Conservation (phyloP, 75 land plant species). For the Picea glauca region DNA sequence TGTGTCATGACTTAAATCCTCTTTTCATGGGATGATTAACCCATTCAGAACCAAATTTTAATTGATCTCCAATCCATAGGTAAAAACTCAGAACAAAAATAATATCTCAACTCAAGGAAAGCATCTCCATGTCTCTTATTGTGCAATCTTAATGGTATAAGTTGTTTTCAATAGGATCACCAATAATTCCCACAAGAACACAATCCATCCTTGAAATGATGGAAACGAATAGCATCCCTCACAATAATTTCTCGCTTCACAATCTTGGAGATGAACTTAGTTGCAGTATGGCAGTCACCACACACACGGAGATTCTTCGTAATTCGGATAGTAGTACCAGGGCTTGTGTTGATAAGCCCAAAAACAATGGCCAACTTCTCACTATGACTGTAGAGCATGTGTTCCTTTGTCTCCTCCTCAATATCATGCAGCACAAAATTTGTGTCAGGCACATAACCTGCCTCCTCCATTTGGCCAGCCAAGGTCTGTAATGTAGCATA, state of each 20-base stretch:
- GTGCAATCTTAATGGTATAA: not conserved
- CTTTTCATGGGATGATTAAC: no score
- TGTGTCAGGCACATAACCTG: not conserved
- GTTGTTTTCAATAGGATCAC: not conserved
- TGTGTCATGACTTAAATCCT: no score
- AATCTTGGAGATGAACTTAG: not conserved
- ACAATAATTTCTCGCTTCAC: not conserved
- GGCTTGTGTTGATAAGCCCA: not conserved
- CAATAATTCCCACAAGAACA: constrained; percentile 5
- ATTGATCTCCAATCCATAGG: no score
- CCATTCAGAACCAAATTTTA: no score
- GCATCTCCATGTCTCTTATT: not conserved
- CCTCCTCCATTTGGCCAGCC: not conserved
- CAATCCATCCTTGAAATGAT: not conserved
- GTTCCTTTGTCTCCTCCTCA: not conserved
- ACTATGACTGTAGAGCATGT: not conserved
- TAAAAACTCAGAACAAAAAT: no score
- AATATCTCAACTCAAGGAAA: no score
- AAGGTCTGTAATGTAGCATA: not conserved
- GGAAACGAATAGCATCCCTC: not conserved
- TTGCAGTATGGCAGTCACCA: constrained; percentile 2
- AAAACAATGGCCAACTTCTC: not conserved
- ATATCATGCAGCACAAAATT: not conserved
- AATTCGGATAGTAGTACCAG: not conserved
- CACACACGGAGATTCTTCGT: not conserved